Evolutionary conservation across 257 asterid genomes (phyloP).

Genomic region (Coffea eugenioides): DNA sequence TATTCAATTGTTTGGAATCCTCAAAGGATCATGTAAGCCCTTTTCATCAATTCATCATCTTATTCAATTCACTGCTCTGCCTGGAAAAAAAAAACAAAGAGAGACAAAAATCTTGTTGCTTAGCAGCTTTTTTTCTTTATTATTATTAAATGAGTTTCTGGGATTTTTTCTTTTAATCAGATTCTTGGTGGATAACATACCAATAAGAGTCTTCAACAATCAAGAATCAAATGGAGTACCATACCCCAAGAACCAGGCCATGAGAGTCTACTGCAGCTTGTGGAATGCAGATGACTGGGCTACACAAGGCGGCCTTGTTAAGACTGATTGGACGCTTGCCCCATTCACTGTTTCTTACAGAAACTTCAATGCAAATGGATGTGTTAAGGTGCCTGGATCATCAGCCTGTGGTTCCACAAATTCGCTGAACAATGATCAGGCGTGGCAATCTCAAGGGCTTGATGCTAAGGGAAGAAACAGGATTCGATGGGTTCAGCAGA

Average conservation of each 20-base stretch:
- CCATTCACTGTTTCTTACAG: not conserved
- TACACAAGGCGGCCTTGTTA: not conserved
- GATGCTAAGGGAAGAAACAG: conserved; percentile 40
- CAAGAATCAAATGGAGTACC: not conserved
- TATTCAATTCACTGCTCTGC: not conserved
- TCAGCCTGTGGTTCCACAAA: conserved; percentile 10
- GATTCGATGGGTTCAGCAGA: conserved; percentile 49
- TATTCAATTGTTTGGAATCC: conserved; percentile 38
- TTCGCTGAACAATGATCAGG: conserved; percentile 11
- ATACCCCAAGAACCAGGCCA: not conserved
- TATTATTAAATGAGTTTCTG: too few relatives aligned
- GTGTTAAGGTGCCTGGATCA: conserved; percentile 16
- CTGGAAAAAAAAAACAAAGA: too few relatives aligned
- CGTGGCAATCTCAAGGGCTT: conserved; percentile 38
- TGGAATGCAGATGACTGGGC: not conserved
- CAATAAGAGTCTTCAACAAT: not conserved
- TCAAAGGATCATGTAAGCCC: not conserved
- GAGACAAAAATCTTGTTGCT: not conserved
- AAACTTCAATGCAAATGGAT: too few relatives aligned
- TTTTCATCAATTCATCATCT: not conserved
- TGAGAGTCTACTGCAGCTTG: not conserved
- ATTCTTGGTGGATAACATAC: not conserved
- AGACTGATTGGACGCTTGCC: not conserved
- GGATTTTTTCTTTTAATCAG: not conserved
- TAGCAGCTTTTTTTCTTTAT: not conserved